Evolutionary conservation across 345 rosid genomes (phyloP), one percentile per base, ranked within the genome.

Genomic region (Garcia nutans): DNA sequence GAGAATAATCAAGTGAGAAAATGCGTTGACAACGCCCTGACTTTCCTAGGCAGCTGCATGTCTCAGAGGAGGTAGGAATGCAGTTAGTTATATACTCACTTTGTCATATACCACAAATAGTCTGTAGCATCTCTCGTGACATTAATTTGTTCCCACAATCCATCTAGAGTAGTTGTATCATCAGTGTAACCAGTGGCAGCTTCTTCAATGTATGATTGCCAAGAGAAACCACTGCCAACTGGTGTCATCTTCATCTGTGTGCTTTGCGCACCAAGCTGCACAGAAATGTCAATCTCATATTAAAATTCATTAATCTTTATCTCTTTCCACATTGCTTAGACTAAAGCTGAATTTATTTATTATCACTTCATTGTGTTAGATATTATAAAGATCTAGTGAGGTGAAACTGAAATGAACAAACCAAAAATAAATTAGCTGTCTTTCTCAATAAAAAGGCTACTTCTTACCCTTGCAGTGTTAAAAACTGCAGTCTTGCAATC

Each of bases 101-200:
- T 83, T 74, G 85, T 80, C 75, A 79, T 77, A 64, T 86, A 86
- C 89, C 89, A 86, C 73, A 86, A 60, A 57, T 86, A 86, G 79
- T 86, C 89, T 8, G 89, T 74, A 17, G 79, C 65, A 63, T 86
- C 89, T 73, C 85, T 62, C 22, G 89, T 86, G 45, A 84, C 33
- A 56, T 79, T 79, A 9, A 82, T 49, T 74, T 84, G 87, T 77
- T 86, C 89, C 72, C 31, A 55, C 72, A 86, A 73, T 10, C 87
- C 87, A 11, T 75, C 60, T 73, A 67, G 55, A 31, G 87, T 82
- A 75, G 76, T 77, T 15, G 82, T 76, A 68, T 82, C 85, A 0
- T 72, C 77, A 2, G 66, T 74, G 49, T 75, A 69, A 44, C 79
- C 81, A n/a, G 85, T 75, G 63, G 85, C 82, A 56, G 80, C 70